Evolutionary conservation across 345 rosid species (phyloP), one percentile per base, ranked within the genome.

Genomic region (Psidium guajava): DNA sequence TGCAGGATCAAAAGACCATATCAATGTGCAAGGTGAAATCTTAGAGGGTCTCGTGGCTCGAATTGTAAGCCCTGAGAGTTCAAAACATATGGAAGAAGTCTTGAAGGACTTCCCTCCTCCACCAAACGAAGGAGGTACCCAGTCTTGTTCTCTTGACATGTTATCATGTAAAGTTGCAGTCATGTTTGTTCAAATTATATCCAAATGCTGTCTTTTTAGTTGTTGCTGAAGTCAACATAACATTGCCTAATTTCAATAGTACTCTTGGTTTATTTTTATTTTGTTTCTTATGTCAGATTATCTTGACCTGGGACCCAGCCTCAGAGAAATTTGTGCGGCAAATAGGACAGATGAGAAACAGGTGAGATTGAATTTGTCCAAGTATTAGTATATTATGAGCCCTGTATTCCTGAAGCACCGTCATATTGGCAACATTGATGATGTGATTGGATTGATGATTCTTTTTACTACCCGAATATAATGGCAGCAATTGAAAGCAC

Each of bases 21-120:
- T 88, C 85, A 85, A 90, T 88, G 96, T 91, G 73, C 99, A 97
- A 84, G 99, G 99, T 87, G 98, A 97, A 91, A 97, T 97, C 85
- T 87, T 96, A 74, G 99, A 97, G 93, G 99, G 99, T 84, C 96
- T 97, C n/a, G 99, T 97, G 86, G 99, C 98, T 81, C 99, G 98
- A 86, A 89, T 96, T 59, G 98, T 96, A 53, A 92, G 95, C 89
- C 93, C 88, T 89, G 93, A 92, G 86, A 95, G 98, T 86, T 87
- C 91, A 89, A 93, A 91, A 86, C 96, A 94, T 83, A 92, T 97
- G 92, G 96, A 94, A 87, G 92, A 92, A 82, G 93, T 96, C 84
- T 90, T 96, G 89, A 92, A 82, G 87, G 94, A 94, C 87, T 91
- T 88, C 88, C 98, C 96, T 88, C 89, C 90, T 52, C 93, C 93